Evolutionary conservation across 768 basidiomycete genomes (phyloP), one percentile per base, ranked within the genome.

Genomic region (Boletus tylopilopsis): DNA sequence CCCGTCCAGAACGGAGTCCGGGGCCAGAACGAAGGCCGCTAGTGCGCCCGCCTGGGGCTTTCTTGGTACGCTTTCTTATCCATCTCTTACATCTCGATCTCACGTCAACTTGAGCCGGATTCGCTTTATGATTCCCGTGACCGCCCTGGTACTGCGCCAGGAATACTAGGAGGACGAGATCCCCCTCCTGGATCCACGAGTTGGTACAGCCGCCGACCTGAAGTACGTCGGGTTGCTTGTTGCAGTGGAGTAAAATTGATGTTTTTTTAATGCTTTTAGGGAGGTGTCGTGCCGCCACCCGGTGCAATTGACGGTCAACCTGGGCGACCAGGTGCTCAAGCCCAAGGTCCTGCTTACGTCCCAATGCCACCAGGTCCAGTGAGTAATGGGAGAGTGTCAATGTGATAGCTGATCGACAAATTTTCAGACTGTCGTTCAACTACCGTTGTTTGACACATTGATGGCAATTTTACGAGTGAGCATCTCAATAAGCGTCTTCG

Each of bases 401-500:
- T 15, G 35, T 23, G n/a, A 22, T n/a, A 45, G 40, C 29, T 25
- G 30, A 34, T 29, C 50, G 19, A 60, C 25, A 46, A 40, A 10
- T 54, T 33, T 15, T 21, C 53, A 86, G 85, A 78, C 81, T 23
- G 69, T 80, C 46, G 78, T 86, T 12, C 77, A 82, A 55, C 49
- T 87, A 4, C 85, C 85, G 3, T 70, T 84, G 2, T 87, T 88
- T 49, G 80, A 87, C 44, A 81, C 84, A 1, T 71, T 90, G 47
- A 77, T 91, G 75, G 75, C 78, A 37, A 76, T 90, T 49, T 67
- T 88, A 22, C 71, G 86, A 49, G 87, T 87, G 58, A 55, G 77
- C 57, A 18, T 53, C 12, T 12, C 35, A 50, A 46, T 41, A 30
- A 12, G 36, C 30, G 13, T 53, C 18, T 33, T 47, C 42, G n/a